Percentiles rank a stretch among this genome's conserved stretches.
phyloP scores from a whole-genome alignment of 306 rosid genomes.

The Casuarina cunninghamiana region DNA sequence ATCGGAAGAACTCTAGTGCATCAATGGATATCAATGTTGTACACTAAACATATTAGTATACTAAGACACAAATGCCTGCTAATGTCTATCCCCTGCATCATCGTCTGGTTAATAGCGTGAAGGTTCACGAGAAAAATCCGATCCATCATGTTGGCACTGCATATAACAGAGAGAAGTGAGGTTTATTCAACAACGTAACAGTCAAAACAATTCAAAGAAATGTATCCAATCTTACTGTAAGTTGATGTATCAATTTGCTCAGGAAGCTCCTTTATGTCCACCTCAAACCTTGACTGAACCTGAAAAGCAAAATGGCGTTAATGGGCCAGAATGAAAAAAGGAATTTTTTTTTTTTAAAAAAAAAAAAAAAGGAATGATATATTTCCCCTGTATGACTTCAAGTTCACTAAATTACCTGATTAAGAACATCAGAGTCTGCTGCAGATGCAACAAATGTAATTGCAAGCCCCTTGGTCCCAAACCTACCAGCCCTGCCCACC shows the following conservation, averaged over 20 bases:
- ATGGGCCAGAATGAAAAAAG: background rate
- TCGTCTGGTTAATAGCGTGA: background rate
- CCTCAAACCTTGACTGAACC: conserved; percentile 99
- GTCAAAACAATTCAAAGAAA: background rate
- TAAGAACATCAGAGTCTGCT: conserved; percentile 86
- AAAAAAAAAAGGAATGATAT: background rate
- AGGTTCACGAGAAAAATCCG: background rate
- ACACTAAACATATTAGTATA: background rate
- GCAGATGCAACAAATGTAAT: conserved; percentile 94
- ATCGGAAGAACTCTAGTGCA: background rate
- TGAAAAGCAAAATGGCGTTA: conserved; percentile 30
- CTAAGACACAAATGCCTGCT: background rate
- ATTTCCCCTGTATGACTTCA: background rate
- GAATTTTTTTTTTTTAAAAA: background rate
- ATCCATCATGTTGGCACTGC: conserved; percentile 20
- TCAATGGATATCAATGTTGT: background rate
- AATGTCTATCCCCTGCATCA: background rate
- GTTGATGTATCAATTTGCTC: conserved; percentile 97
- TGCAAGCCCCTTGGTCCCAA: conserved; percentile 98
- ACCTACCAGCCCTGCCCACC: conserved; percentile 99
- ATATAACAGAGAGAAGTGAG: background rate
- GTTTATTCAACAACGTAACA: background rate
- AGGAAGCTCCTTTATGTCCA: conserved; percentile 95
- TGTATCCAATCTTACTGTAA: conserved; percentile 58
- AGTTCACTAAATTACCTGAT: conserved; percentile 52